Conservation (phyloP, 1,284 basidiomycete species). For the Pseudozyma flocculosa region DNA sequence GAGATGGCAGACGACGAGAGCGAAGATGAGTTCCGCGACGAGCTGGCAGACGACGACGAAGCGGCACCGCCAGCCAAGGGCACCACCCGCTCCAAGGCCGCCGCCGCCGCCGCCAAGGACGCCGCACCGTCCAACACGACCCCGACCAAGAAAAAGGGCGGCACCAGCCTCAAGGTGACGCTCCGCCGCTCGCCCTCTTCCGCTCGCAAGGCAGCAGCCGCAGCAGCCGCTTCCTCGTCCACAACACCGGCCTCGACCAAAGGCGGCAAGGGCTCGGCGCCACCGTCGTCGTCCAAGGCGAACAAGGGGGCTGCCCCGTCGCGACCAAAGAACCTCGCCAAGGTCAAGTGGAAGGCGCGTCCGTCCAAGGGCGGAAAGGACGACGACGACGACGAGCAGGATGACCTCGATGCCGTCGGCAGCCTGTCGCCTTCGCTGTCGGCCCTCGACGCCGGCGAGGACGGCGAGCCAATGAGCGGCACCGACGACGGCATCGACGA, state of each 20-base stretch:
- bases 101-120: no score
- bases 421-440: neutral
- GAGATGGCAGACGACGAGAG: constrained; percentile 43
- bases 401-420: neutral
- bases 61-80: constrained; percentile 1
- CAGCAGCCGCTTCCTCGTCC: no score
- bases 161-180: constrained; percentile 15
- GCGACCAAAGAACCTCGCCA: constrained; percentile 2
- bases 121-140: constrained; percentile 7
- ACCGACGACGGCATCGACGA: neutral
- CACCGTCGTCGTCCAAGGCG: constrained; percentile 5
- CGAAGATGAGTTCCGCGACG: constrained; percentile 19
- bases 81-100: neutral
- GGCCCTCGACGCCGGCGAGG: neutral
- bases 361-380: constrained; percentile 11
- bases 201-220: neutral
- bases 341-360: constrained; percentile 27
- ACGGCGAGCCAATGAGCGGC: neutral
- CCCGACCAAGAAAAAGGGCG: constrained; percentile 12
- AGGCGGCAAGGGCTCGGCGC: constrained; percentile 4
- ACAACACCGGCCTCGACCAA: no score
- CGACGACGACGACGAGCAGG: constrained; percentile 15
- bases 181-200: constrained; percentile 20
- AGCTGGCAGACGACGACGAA: constrained; percentile 3
- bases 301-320: constrained; percentile 1